Evolutionary conservation across 2,329 filamentous ascomycete species (phyloP).

Genomic region (Dothiorella sarmentorum): DNA sequence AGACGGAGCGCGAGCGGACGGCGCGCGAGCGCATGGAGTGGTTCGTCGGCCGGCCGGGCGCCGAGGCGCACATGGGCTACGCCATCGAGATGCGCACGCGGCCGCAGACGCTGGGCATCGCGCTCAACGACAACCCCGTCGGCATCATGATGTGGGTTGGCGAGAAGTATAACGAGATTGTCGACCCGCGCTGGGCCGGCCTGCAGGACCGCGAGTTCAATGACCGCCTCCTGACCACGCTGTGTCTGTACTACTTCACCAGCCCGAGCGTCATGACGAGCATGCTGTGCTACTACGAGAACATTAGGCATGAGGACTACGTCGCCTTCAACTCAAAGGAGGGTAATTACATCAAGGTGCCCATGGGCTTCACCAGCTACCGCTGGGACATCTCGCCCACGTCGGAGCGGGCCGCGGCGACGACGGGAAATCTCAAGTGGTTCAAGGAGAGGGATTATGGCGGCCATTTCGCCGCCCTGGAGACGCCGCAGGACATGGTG

Average conservation of each 20-base stretch:
- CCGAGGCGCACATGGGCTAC: constrained; percentile 41
- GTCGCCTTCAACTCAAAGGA: constrained; percentile 34
- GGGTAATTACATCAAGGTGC: constrained; percentile 38
- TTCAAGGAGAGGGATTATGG: constrained; percentile 27
- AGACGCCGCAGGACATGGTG: constrained; percentile 27
- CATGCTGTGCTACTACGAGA: constrained; percentile 40
- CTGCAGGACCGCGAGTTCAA: constrained; percentile 31
- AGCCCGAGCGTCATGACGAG: constrained; percentile 35
- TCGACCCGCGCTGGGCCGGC: constrained; percentile 30
- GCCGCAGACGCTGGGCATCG: constrained; percentile 44
- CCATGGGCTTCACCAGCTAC: constrained; percentile 39
- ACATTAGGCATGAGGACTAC: constrained; percentile 38
- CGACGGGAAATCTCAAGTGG: constrained; percentile 37
- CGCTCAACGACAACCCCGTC: constrained; percentile 43
- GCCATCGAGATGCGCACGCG: constrained; percentile 42
- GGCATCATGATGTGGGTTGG: constrained; percentile 45
- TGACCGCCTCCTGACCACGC: constrained; percentile 25
- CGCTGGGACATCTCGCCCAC: constrained; percentile 38
- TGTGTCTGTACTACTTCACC: constrained; percentile 38
- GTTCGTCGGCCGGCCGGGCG: constrained; percentile 29
- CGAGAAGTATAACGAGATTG: constrained; percentile 43
- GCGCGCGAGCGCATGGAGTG: constrained; percentile 33
- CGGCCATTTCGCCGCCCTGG: constrained; percentile 28
- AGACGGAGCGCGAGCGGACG: constrained; percentile 33
- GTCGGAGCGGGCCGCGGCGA: constrained; percentile 32